Conservation (phyloP, 345 rosid genomes). For the Physaria fendleri region DNA sequence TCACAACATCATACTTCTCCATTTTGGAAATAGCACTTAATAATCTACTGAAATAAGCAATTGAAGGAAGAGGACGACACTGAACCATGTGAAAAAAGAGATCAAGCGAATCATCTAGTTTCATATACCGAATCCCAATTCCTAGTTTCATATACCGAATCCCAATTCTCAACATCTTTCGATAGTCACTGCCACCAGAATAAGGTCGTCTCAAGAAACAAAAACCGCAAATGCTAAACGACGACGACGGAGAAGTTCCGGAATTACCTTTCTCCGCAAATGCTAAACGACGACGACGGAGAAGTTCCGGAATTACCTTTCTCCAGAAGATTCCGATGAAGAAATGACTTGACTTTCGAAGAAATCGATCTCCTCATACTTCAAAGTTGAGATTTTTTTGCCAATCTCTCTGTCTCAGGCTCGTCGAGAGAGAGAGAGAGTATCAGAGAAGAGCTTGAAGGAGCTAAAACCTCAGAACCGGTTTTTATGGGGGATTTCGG, state of each 20-base stretch:
- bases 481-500: background rate
- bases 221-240: conserved; percentile 3
- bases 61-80: conserved; percentile 25
- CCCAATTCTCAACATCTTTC: conserved; percentile 9
- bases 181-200: conserved; percentile 4
- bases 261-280: conserved; percentile 3
- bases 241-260: background rate
- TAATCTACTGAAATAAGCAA: conserved; percentile 20
- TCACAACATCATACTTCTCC: conserved; percentile 22
- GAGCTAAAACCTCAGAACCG: conserved; percentile 9
- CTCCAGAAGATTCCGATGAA: conserved; percentile 13
- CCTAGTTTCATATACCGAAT: conserved; percentile 16
- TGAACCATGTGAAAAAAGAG: conserved; percentile 27
- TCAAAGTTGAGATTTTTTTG: background rate
- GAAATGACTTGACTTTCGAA: conserved; percentile 13
- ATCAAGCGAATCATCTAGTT: conserved; percentile 24
- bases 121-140: conserved; percentile 15
- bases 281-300: background rate
- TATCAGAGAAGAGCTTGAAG: background rate
- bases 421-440: background rate
- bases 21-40: conserved; percentile 20
- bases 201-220: conserved; percentile 24
- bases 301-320: conserved; percentile 9
- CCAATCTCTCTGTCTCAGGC: conserved; percentile 7
- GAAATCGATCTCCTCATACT: conserved; percentile 27